Base-by-base conservation (phyloP, 2,329 filamentous ascomycete species). In the Cercospora nicotianae region DNA sequence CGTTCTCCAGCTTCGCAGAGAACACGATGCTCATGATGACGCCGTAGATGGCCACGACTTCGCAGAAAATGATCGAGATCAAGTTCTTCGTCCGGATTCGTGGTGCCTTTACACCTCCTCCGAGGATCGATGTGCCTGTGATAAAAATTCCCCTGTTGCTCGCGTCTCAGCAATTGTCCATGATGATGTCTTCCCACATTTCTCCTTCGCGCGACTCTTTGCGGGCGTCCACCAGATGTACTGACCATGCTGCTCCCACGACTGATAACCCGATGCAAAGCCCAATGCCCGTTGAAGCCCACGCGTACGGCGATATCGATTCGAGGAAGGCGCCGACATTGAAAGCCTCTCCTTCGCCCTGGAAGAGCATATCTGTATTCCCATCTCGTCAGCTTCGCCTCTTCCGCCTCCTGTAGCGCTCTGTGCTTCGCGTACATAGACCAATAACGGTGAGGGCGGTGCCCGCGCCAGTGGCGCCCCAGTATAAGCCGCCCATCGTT, bases 21-120 rank as follows among this genome's bases (percentile, higher is more conserved):
- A 98, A 98, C 77, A 99, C 91, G 80, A 99, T 99, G 76, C 94
- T 91, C 93, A 99, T 99, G 83, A 99, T 99, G 82, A 99, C 94
- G 76, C 96, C 96, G 86, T 99, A 99, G 81, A 99, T 99, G 81
- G 95, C 95, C 77, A 99, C 95, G 78, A 99, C 95, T 84, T 99
- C 95, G 85, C 95, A 99, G 84, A 99, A 99, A 83, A 99, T 98
- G 82, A 99, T 99, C 77, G 94, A 98, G 80, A 99, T 98, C 78
- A 99, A 83, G 86, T 99, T 99, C 89, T 99, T 99, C 72, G 95
- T 99, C 80, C 95, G 92, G 83, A 99, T 99, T 76, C 95, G 91
- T 42, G 96, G 96, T 57, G 95, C 94, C 81, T 92, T 94, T 78
- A 99, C 95, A 84, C 95, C 95, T 75, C 92, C 95, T 77, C 96